Percentiles rank a stretch among this genome's conserved stretches.
These are phyloP conservation scores for Suillus luteus DNA, from an alignment of 768 basidiomycete genomes.

Conservation along the genomic window DNA sequence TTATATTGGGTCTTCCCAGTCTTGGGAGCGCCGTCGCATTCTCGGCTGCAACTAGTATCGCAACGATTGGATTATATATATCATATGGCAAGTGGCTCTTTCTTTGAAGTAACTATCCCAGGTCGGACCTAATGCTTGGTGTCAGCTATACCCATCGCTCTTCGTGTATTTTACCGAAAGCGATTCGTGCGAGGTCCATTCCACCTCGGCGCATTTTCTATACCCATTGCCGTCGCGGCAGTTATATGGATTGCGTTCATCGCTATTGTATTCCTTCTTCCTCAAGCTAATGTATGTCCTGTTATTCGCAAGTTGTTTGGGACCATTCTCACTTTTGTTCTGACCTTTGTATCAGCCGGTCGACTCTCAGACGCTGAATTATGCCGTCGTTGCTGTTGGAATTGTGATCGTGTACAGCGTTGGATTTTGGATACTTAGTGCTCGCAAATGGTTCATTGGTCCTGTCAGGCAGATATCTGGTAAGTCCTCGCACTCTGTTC, in stretches of 20 bases:
- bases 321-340: background rate
- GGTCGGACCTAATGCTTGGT: background rate
- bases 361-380: conserved; percentile 71
- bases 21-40: conserved; percentile 75
- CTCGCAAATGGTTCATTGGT: conserved; percentile 72
- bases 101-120: background rate
- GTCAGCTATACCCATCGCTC: conserved; percentile 65
- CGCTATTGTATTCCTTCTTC: conserved; percentile 72
- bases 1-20: conserved; percentile 73
- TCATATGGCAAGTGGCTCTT: conserved; percentile 55
- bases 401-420: conserved; percentile 66
- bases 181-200: conserved; percentile 70
- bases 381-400: conserved; percentile 73
- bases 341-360: conserved; percentile 50
- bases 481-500: conserved; percentile 26
- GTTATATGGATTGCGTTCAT: conserved; percentile 76
- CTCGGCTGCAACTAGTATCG: conserved; percentile 54
- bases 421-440: conserved; percentile 72
- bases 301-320: background rate
- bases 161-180: conserved; percentile 61
- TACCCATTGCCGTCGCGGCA: conserved; percentile 56
- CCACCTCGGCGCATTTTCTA: conserved; percentile 66
- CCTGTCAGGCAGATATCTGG: conserved; percentile 67
- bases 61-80: conserved; percentile 76
- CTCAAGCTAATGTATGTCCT: conserved; percentile 57